Evolutionary conservation across 2,329 filamentous ascomycete genomes (phyloP), one percentile per base, ranked within the genome.

Genomic region (Cladobotryum protrusum): DNA sequence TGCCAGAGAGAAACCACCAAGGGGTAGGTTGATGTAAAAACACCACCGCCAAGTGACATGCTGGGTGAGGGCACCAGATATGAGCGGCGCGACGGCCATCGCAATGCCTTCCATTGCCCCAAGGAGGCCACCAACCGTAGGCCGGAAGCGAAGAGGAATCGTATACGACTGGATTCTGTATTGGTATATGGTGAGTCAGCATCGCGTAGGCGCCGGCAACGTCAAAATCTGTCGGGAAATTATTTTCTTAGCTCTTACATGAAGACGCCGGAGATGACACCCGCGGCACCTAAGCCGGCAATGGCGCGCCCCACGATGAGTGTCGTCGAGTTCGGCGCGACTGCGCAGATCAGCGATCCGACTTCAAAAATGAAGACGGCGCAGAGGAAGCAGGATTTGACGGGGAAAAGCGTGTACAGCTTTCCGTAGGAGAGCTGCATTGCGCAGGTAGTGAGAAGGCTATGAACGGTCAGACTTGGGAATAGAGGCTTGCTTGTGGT

Each of bases 301-400:
- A 75, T 70, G 37, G 73, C 73, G 44, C 73, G 71, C 49, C 74
- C 74, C 56, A 71, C 67, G 33, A 76, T 70, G 8, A 74, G 68
- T 17, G 70, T 57, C 17, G 61, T 64, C 24, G 69, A 71, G 48
- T 67, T 65, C 36, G 67, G 66, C 1, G 58, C 55, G 0, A 55
- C 56, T 2, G 47, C 59, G 47, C 77, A 79, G 24, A 81, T 64
- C 5, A 78, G 58, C 4, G 67, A 72, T 15, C 77, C 77, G 0
- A 77, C 45, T 56, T 79, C 76, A 43, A 82, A 77, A 33, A 77
- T 60, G 41, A 66, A 50, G 15, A 81, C 64, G 2, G 64, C 58
- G 2, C 54, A 33, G 2, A 78, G 61, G 55, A 73, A 79, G 3
- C 65, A 66, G 36, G 67, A 68, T 39, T 68, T 69, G 52, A 78